Percentiles rank a stretch among this genome's conserved stretches.
Conservation (phyloP, 208 protist species). For the Trypanosoma cruzi region DNA sequence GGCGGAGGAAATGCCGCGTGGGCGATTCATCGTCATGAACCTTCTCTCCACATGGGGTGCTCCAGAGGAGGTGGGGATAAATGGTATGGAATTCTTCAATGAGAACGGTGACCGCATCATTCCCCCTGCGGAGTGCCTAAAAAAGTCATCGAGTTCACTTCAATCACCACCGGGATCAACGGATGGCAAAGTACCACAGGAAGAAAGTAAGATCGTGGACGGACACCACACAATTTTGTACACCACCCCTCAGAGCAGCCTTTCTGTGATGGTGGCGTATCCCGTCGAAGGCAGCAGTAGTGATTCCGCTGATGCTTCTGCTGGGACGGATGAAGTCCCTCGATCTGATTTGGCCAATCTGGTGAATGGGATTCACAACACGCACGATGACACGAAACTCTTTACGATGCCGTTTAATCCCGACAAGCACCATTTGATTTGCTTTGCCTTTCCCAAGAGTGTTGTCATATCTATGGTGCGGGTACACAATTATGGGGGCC, state of each 20-base stretch:
- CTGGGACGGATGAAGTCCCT: conserved; percentile 10
- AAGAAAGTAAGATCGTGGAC: neutral
- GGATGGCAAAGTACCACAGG: neutral
- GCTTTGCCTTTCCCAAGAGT: conserved; percentile 59
- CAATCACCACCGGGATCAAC: neutral
- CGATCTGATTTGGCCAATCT: conserved; percentile 70
- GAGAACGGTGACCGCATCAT: conserved; percentile 54
- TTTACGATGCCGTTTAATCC: conserved; percentile 83
- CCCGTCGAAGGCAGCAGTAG: neutral
- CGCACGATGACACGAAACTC: conserved; percentile 85
- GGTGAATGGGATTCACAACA: conserved; percentile 73
- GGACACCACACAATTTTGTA: conserved; percentile 4
- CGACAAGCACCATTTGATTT: conserved; percentile 63
- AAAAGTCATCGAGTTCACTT: conserved; percentile 29
- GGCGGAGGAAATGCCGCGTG: conserved; percentile 44
- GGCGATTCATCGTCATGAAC: conserved; percentile 63
- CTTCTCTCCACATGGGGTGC: conserved; percentile 91
- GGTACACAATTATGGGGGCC: conserved; percentile 92
- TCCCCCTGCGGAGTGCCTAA: conserved; percentile 11
- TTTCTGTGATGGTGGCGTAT: conserved; percentile 17
- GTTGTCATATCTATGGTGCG: conserved; percentile 79
- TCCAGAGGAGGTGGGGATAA: conserved; percentile 86
- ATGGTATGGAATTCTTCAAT: conserved; percentile 92
- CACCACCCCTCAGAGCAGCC: neutral
- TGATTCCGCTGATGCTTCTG: neutral